phyloP scores from a whole-genome alignment of 257 asterid genomes.

The Marsdenia floribunda region DNA sequence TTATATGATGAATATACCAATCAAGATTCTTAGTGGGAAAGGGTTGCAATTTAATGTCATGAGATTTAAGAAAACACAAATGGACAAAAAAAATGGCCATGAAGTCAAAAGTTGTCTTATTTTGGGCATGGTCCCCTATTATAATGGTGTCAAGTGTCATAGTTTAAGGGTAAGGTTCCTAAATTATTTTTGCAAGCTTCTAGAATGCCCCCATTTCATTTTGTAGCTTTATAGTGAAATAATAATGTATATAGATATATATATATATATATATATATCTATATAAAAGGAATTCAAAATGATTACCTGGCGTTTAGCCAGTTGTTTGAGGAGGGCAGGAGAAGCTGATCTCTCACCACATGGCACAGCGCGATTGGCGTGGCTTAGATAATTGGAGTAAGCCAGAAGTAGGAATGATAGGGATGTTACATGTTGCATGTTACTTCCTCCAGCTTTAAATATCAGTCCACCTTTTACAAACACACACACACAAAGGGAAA shows the following conservation, averaged over 20 bases:
- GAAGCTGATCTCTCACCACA: constrained; percentile 64
- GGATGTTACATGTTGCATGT: constrained; percentile 96
- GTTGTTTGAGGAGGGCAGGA: constrained; percentile 65
- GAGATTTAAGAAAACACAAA: neutral
- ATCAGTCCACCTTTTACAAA: constrained; percentile 48
- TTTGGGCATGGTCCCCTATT: constrained; percentile 8
- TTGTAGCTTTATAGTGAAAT: neutral
- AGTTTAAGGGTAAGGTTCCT: neutral
- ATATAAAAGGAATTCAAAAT: too few relatives aligned
- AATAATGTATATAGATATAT: too few relatives aligned
- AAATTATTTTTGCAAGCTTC: neutral
- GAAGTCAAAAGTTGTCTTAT: neutral
- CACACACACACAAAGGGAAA: constrained; percentile 2
- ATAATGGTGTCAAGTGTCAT: neutral
- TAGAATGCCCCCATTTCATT: neutral
- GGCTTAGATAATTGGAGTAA: constrained; percentile 84
- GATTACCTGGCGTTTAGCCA: constrained; percentile 81
- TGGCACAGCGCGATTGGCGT: constrained; percentile 66
- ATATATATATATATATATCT: too few relatives aligned
- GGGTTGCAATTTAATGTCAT: neutral
- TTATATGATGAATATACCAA: too few relatives aligned
- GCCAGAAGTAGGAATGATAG: constrained; percentile 70
- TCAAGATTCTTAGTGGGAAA: too few relatives aligned
- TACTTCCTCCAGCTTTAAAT: constrained; percentile 76
- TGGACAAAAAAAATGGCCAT: neutral